Conservation (phyloP, 495 filamentous ascomycete genomes). For the Daldinia decipiens region DNA sequence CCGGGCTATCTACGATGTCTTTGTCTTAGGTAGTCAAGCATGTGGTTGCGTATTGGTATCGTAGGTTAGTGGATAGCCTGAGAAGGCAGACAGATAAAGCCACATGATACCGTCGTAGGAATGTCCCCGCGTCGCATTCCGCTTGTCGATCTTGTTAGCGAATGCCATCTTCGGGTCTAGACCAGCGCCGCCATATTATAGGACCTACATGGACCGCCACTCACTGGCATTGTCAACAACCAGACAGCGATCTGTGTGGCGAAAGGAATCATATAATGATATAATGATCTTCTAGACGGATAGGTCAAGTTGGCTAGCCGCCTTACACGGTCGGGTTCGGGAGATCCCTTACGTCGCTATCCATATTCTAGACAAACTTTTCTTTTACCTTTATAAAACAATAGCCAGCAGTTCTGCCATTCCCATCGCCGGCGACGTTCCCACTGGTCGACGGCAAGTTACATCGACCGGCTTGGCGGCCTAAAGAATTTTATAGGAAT, state of each 20-base stretch:
- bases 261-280: constrained; percentile 19
- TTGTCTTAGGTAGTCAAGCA: constrained; percentile 18
- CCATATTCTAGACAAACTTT: constrained; percentile 21
- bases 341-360: constrained; percentile 24
- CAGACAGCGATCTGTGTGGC: constrained; percentile 21
- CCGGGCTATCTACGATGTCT: background rate
- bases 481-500: constrained; percentile 15
- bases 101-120: constrained; percentile 31
- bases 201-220: constrained; percentile 6
- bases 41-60: constrained; percentile 13
- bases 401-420: background rate
- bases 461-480: constrained; percentile 23
- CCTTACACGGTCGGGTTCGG: constrained; percentile 5
- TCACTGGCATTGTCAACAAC: constrained; percentile 8
- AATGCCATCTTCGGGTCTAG: constrained; percentile 21
- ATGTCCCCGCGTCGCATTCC: constrained; percentile 36
- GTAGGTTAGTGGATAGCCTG: constrained; percentile 14
- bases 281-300: constrained; percentile 25
- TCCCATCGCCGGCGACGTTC: constrained; percentile 21
- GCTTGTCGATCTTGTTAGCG: constrained; percentile 31
- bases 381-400: background rate
- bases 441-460: constrained; percentile 21
- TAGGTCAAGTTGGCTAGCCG: background rate
- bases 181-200: constrained; percentile 17
- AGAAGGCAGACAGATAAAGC: constrained; percentile 24